Conservation (phyloP, 208 protist genomes). For the Crithidia acanthocephali region DNA sequence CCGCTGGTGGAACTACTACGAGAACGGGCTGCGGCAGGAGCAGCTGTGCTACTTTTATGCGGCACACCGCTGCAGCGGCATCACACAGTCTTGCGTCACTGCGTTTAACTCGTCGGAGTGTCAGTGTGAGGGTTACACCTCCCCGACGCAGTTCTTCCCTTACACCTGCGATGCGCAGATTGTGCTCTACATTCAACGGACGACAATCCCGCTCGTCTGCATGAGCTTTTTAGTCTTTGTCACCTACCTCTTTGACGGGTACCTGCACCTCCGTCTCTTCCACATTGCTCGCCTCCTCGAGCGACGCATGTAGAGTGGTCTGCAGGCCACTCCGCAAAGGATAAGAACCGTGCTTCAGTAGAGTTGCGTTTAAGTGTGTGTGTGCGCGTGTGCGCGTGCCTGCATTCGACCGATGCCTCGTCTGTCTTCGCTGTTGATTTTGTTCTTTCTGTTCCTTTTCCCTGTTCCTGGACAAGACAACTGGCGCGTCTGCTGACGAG, state of each 20-base stretch:
- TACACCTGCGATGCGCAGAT: conserved; percentile 13
- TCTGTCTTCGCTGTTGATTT: too few relatives aligned
- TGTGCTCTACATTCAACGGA: conserved; percentile 16
- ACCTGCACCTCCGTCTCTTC: conserved; percentile 32
- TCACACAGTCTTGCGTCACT: conserved; percentile 27
- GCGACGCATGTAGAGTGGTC: conserved; percentile 20
- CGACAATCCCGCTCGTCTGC: conserved; percentile 24
- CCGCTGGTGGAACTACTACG: conserved; percentile 1
- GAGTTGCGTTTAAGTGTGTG: too few relatives aligned
- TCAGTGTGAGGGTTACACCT: neutral
- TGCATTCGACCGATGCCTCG: too few relatives aligned
- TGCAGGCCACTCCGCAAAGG: too few relatives aligned
- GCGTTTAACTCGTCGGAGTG: conserved; percentile 14
- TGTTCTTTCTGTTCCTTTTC: too few relatives aligned
- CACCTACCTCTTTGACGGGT: conserved; percentile 23
- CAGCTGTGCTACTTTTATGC: conserved; percentile 29
- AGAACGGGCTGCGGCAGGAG: neutral
- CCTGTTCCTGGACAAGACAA: too few relatives aligned
- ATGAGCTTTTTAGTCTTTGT: conserved; percentile 22
- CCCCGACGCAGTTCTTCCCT: neutral
- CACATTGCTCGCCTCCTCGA: conserved; percentile 27
- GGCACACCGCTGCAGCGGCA: conserved; percentile 51
- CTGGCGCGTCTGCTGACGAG: too few relatives aligned
- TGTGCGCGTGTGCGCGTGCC: too few relatives aligned
- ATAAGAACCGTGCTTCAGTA: too few relatives aligned